A percentile compares a stretch with the other conserved stretches of the same genome.
Evolutionary conservation across 78 protist genomes (phyloP).

Genomic region (Speleostelium caveatum): DNA sequence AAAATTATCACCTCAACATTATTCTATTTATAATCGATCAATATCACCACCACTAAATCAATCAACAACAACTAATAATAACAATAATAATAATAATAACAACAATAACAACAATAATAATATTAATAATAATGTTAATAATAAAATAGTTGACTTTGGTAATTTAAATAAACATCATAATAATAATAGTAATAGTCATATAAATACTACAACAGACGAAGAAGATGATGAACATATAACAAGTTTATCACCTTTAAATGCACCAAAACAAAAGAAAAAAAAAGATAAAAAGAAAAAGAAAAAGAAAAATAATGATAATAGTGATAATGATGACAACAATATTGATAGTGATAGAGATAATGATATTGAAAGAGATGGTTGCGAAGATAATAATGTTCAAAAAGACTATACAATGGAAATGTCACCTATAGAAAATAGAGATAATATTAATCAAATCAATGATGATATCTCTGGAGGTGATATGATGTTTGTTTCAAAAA

Average conservation of each 20-base stretch:
- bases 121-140: background rate
- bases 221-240: background rate
- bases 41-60: background rate
- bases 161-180: background rate
- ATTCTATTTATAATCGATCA: background rate
- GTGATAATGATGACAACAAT: background rate
- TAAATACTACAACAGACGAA: background rate
- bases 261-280: background rate
- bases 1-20: background rate
- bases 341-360: background rate
- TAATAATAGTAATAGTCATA: background rate
- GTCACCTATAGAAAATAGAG: background rate
- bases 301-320: slow-evolving; percentile 28
- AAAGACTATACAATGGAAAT: background rate
- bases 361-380: background rate
- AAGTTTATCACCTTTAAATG: background rate
- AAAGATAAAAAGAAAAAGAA: background rate
- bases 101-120: slow-evolving; percentile 23
- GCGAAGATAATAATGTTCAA: background rate
- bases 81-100: too few relatives aligned
- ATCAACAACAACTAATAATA: background rate
- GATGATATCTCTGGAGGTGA: background rate
- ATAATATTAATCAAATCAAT: background rate
- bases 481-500: background rate
- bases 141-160: background rate